Evolutionary conservation across 441 rosid genomes (phyloP).

Genomic region (Sinapis alba): DNA sequence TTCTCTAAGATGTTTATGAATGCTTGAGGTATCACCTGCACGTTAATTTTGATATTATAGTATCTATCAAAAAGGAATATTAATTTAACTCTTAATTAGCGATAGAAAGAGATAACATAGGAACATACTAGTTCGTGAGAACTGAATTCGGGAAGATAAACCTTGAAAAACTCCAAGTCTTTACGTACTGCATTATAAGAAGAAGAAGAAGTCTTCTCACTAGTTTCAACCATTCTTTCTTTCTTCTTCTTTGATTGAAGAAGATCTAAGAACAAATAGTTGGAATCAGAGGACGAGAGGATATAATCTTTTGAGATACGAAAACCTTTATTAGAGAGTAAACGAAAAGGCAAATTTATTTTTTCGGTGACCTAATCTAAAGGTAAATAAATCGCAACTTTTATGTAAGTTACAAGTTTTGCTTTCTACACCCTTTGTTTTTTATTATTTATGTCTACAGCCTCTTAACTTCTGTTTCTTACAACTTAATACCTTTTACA

Average conservation of each 20-base stretch:
- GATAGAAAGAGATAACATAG: conserved; percentile 6
- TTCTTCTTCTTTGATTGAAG: not conserved
- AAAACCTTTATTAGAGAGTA: not conserved
- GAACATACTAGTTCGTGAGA: conserved; percentile 28
- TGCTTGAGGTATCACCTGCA: conserved; percentile 38
- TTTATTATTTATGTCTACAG: not conserved
- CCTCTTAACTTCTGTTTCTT: not conserved
- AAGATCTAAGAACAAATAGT: not conserved
- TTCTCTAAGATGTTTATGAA: conserved; percentile 31
- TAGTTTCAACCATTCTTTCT: conserved; percentile 27
- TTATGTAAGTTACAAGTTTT: not conserved
- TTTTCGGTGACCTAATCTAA: not conserved
- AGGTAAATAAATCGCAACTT: not conserved
- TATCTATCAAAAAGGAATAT: not conserved
- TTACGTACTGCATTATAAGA: not conserved
- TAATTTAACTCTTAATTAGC: not conserved
- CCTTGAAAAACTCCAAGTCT: conserved; percentile 36
- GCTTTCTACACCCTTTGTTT: not conserved
- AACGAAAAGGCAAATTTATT: not conserved
- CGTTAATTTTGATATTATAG: not conserved
- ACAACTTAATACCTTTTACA: not conserved
- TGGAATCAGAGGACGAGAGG: not conserved
- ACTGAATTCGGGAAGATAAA: conserved; percentile 37
- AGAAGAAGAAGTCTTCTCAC: not conserved
- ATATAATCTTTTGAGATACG: not conserved